Evolutionary conservation across 768 basidiomycete genomes (phyloP).

Genomic region (Tulasnella sp.): DNA sequence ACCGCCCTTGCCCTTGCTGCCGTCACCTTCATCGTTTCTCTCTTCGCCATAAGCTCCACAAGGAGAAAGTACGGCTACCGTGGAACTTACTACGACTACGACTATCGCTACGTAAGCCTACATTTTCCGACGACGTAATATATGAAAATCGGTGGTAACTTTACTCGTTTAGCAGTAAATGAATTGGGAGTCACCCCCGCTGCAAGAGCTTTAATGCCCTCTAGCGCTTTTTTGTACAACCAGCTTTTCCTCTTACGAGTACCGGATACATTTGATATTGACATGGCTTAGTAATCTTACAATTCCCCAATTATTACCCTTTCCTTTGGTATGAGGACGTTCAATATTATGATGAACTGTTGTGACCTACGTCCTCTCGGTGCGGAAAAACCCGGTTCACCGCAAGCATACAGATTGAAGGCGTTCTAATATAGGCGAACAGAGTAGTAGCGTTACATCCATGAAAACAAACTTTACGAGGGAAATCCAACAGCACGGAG

Average conservation of each 20-base stretch:
- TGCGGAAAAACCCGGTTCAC: no score
- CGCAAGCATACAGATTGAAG: no score
- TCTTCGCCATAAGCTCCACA: slow-evolving; percentile 15
- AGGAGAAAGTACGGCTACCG: slow-evolving; percentile 17
- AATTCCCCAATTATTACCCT: background rate
- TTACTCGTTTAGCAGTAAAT: background rate
- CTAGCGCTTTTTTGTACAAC: slow-evolving; percentile 3
- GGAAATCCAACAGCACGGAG: no score
- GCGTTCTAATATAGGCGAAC: no score
- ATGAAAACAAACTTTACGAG: no score
- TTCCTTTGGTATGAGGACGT: no score
- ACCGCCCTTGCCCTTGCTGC: slow-evolving; percentile 31
- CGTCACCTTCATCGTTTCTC: slow-evolving; percentile 6
- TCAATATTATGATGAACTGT: no score
- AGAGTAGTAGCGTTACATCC: no score
- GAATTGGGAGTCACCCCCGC: background rate
- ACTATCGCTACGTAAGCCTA: background rate
- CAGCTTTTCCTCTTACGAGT: background rate
- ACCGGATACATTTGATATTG: background rate
- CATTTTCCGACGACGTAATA: background rate
- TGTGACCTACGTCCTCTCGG: no score
- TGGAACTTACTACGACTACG: slow-evolving; percentile 21
- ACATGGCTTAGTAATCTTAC: background rate
- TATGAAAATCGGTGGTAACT: background rate
- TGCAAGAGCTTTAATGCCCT: background rate